These are phyloP conservation scores for Pulveroboletus sp. DNA, from an alignment of 768 basidiomycete species.

Conservation along the genomic window DNA sequence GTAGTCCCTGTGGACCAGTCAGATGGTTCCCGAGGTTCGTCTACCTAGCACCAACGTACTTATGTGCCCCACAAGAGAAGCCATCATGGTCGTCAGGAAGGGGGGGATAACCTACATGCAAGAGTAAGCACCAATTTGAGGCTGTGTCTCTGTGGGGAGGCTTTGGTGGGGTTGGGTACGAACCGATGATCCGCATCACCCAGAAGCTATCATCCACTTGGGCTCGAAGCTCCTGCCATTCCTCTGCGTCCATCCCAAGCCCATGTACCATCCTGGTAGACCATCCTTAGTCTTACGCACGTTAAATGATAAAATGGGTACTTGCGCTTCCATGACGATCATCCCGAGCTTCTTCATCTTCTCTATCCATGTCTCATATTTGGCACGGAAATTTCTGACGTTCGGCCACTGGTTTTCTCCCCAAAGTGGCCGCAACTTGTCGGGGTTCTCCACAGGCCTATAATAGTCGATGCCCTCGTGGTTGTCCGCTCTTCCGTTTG, in stretches of 20 bases:
- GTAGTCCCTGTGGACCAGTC: conserved; percentile 60
- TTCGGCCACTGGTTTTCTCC: conserved; percentile 87
- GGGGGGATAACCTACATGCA: conserved; percentile 73
- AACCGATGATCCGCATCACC: conserved; percentile 83
- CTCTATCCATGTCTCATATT: conserved; percentile 70
- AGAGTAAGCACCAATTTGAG: neutral
- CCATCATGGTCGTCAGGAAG: conserved; percentile 77
- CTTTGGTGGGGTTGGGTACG: neutral
- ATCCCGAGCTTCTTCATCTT: conserved; percentile 84
- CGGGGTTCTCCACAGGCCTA: conserved; percentile 62
- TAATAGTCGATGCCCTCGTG: conserved; percentile 87
- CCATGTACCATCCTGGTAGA: conserved; percentile 71
- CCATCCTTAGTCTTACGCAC: neutral
- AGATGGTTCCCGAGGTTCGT: neutral
- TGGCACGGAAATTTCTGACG: conserved; percentile 52
- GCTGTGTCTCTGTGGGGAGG: neutral
- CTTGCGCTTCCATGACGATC: conserved; percentile 83
- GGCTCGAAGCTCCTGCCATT: conserved; percentile 63
- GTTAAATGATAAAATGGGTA: conserved; percentile 1
- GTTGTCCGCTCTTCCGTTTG: conserved; percentile 77
- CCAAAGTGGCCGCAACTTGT: conserved; percentile 69
- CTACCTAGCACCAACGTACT: conserved; percentile 47
- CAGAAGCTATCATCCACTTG: conserved; percentile 86
- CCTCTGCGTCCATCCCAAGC: conserved; percentile 64
- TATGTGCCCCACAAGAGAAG: conserved; percentile 88